These are phyloP conservation scores for Tetracladium marchalianum DNA, from an alignment of 495 filamentous ascomycete species.

Conservation along the genomic window DNA sequence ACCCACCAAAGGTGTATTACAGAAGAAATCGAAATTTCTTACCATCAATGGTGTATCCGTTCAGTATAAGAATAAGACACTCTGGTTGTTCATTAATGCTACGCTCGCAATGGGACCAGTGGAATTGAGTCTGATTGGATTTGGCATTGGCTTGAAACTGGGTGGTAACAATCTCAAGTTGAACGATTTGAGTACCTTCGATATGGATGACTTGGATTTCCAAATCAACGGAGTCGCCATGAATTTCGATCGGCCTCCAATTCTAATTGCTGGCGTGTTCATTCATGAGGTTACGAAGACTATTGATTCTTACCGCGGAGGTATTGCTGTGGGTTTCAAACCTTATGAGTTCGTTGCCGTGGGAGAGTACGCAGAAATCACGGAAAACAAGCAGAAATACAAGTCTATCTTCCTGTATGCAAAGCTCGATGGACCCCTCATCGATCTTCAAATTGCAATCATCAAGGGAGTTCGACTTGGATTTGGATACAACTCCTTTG, in stretches of 20 bases:
- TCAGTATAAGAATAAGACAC: neutral
- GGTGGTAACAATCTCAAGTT: neutral
- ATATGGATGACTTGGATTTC: constrained; percentile 3
- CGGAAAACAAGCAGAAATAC: neutral
- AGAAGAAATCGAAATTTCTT: no score
- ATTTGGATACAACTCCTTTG: constrained; percentile 34
- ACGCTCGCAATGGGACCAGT: constrained; percentile 3
- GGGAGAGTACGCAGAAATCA: constrained; percentile 24
- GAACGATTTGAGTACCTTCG: neutral
- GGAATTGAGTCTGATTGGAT: constrained; percentile 3
- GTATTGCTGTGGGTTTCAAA: constrained; percentile 25
- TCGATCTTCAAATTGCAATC: constrained; percentile 29
- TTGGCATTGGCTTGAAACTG: neutral
- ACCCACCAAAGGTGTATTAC: no score
- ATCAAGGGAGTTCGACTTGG: constrained; percentile 29
- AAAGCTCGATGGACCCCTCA: constrained; percentile 30
- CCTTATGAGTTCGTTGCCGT: constrained; percentile 29
- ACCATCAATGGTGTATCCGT: no score
- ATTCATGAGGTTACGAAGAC: constrained; percentile 14
- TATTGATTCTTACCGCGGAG: constrained; percentile 27
- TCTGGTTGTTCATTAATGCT: neutral
- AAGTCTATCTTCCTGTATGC: constrained; percentile 5
- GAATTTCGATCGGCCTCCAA: constrained; percentile 27
- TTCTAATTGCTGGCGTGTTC: constrained; percentile 31
- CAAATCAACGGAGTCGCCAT: constrained; percentile 28